phyloP scores from a whole-genome alignment of 2,329 filamentous ascomycete genomes.

The Hirsutella rhossiliensis region DNA sequence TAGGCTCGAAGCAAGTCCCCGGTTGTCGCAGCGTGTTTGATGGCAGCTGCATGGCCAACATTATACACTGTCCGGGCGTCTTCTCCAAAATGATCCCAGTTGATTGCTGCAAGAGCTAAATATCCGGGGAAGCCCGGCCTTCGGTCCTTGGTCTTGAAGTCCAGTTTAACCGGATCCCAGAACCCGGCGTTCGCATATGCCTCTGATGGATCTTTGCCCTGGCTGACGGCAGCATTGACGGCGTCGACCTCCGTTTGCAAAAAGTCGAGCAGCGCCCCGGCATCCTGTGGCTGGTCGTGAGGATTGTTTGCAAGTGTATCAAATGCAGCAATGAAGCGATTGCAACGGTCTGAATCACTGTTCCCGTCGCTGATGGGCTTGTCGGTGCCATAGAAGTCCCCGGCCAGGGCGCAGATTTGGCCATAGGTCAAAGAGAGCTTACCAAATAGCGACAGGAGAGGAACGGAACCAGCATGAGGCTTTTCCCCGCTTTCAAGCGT shows the following conservation, averaged over 20 bases:
- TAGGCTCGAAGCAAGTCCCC: neutral
- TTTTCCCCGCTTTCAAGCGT: no score
- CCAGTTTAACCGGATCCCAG: neutral
- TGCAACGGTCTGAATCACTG: no score
- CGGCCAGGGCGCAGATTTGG: neutral
- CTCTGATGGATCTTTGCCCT: neutral
- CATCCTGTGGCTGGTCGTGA: no score
- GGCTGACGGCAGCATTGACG: neutral
- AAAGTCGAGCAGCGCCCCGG: neutral
- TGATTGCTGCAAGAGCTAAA: neutral
- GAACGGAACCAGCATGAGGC: no score
- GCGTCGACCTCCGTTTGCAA: neutral
- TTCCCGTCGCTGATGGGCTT: neutral
- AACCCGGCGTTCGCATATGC: neutral
- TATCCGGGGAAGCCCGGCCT: neutral
- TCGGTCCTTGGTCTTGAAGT: neutral
- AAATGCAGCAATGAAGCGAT: neutral
- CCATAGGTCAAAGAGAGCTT: neutral
- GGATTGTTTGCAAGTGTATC: neutral
- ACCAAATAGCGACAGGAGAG: no score
- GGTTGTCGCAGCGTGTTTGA: neutral
- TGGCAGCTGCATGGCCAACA: neutral
- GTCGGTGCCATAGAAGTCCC: neutral
- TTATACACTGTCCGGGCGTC: neutral
- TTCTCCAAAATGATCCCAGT: neutral